Evolutionary conservation across 164 flowering plant species (phyloP), one percentile per base, ranked within the genome.

Genomic region (Vitis rotundifolia): DNA sequence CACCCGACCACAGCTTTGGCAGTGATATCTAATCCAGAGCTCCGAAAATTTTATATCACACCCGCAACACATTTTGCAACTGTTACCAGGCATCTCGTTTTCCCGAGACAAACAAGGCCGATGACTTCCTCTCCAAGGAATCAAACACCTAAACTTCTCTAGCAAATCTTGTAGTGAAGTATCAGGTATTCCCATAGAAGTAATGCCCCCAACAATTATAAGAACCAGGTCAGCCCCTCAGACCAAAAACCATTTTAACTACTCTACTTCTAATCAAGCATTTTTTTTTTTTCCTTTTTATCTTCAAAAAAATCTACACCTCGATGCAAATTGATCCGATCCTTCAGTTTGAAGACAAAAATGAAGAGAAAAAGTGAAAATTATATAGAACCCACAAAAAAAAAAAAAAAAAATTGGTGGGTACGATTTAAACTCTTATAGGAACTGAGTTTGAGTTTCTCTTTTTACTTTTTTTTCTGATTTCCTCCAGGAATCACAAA

Each of bases 91-190:
- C 84, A 78, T 79, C 67, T 77, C 74, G 49, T 70, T 75, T 61
- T 83, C 75, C 26, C 66, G 59, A 0, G 78, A 70, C 4, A 67
- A 62, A 68, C 74, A 49, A 18, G 49, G 53, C 19, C 47, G 11
- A 60, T 75, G 73, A 48, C 73, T 76, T 68, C 63, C 70, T 59
- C 80, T 80, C 86, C 80, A 78, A 73, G 76, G 70, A 64, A 91
- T 71, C 92, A 91, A 90, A 86, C 84, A 84, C 77, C 83, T 79
- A 79, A 81, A 81, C 74, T 85, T 92, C 31, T 81, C 80, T 49
- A 86, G 73, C 28, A 88, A 79, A 88, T 83, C 80, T 65, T 73
- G 57, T 50, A 87, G 68, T 15, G 87, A 76, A 61, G 59, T 78
- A 82, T 80, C 89, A 71, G 78, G 82, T 70, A 84, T 68, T 84